Conservation (phyloP, 331 rosid genomes). For the Ulmus americana region DNA sequence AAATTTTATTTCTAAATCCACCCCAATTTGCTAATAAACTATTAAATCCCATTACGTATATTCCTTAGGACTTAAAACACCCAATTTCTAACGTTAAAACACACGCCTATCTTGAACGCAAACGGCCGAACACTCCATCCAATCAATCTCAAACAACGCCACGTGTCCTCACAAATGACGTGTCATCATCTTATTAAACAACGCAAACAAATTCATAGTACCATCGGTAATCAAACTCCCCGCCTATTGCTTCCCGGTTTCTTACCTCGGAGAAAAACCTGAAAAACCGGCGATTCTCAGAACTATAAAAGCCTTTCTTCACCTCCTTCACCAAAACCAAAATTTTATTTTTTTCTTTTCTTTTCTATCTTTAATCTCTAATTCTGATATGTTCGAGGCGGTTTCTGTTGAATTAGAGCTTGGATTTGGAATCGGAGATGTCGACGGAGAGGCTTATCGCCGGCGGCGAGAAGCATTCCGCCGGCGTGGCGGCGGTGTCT, state of each 20-base stretch:
- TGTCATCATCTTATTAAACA: not conserved
- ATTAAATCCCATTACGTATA: constrained; percentile 4
- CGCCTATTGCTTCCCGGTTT: constrained; percentile 11
- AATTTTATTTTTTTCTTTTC: not conserved
- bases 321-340: not conserved
- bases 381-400: constrained; percentile 3
- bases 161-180: not conserved
- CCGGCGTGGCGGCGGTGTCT: constrained; percentile 22
- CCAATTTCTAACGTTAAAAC: not conserved
- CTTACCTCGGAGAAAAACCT: constrained; percentile 11
- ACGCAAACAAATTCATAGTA: not conserved
- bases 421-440: constrained; percentile 27
- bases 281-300: constrained; percentile 17
- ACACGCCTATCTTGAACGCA: not conserved
- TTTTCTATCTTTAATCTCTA: not conserved
- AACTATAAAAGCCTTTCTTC: not conserved
- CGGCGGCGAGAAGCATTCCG: constrained; percentile 21
- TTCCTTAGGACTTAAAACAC: not conserved
- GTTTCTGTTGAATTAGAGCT: not conserved
- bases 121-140: constrained; percentile 8
- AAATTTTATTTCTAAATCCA: not conserved
- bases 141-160: not conserved
- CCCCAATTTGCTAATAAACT: constrained; percentile 1
- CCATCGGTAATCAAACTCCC: not conserved
- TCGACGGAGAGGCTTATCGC: constrained; percentile 55